Conservation (phyloP, 495 filamentous ascomycete genomes). For the Poronia punctata region DNA sequence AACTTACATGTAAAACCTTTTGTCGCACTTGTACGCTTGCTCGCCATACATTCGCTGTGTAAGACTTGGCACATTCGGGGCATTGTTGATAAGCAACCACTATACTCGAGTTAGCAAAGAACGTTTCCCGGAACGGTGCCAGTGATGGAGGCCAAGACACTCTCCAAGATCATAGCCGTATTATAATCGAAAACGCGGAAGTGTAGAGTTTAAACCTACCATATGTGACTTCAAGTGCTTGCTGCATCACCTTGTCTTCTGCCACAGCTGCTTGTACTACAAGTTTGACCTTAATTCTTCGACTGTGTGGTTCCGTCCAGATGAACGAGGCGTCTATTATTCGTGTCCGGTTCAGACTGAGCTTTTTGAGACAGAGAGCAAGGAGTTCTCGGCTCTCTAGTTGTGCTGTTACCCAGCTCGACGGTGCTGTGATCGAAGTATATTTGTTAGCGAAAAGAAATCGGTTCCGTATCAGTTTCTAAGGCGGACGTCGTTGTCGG, state of each 20-base stretch:
- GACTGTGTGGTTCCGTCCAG: slow-evolving; percentile 96
- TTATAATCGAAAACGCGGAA: not conserved
- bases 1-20: slow-evolving; percentile 62
- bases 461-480: too few relatives aligned
- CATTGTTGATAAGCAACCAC: slow-evolving; percentile 84
- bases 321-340: slow-evolving; percentile 95
- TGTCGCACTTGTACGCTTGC: slow-evolving; percentile 89
- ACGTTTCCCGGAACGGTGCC: not conserved
- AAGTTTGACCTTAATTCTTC: slow-evolving; percentile 84
- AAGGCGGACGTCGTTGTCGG: not conserved
- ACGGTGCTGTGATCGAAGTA: slow-evolving; percentile 42
- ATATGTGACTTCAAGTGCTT: slow-evolving; percentile 90
- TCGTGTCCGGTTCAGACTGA: slow-evolving; percentile 78
- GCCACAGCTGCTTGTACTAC: slow-evolving; percentile 69
- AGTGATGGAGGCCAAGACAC: too few relatives aligned
- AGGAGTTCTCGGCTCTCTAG: slow-evolving; percentile 85
- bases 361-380: slow-evolving; percentile 76
- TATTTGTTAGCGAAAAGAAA: too few relatives aligned
- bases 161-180: too few relatives aligned
- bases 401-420: slow-evolving; percentile 71
- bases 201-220: slow-evolving; percentile 1
- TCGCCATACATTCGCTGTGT: slow-evolving; percentile 76
- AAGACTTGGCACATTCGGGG: slow-evolving; percentile 86
- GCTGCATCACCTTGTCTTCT: slow-evolving; percentile 80
- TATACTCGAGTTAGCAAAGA: slow-evolving; percentile 1